Evolutionary conservation across 2,329 filamentous ascomycete species (phyloP), one percentile per base, ranked within the genome.

Genomic region (Fusarium gaditjirri): DNA sequence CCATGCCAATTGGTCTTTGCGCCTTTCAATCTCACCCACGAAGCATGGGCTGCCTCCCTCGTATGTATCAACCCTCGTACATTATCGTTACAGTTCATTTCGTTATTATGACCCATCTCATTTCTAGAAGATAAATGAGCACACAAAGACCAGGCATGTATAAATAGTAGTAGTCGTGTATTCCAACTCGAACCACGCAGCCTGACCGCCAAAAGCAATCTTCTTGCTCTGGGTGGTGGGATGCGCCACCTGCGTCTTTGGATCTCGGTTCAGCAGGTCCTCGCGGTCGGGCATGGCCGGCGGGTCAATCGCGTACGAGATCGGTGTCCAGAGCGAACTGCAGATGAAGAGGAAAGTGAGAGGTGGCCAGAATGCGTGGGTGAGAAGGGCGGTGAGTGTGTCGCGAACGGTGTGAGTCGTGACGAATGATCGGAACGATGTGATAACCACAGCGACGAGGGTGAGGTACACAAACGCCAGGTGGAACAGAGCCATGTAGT

Each of bases 341-440:
- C 84, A 85, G 52, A 87, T 83, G 75, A 87, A 86, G 46, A 89
- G 74, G 80, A 88, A 90, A 1, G 87, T 86, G 46, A 90, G 74
- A 0, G 89, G 89, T 10, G 88, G 88, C 89, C 89, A 91, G 80
- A 87, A 88, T 17, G 87, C 88, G 76, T 90, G 88, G 0, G 88
- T 90, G 43, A 91, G 76, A 8, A 91, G 81, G 71, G 84, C 85
- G 52, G 86, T 75, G 21, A 89, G 80, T n/a, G 84, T 79, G 14
- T 83, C 81, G 69, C 79, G 79, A 38, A 80, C 78, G 8, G 78
- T 76, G 25, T 80, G 75, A 29, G 84, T 78, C 21, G 81, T 74
- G 39, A 81, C 77, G 72, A 87, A 84, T 77, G 84, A 87, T 64
- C 85, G 85, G 79, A 86, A 88, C 10, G 84, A 84, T 4, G 85